Evolutionary conservation across 2,329 filamentous ascomycete genomes (phyloP).

Genomic region (Neopestalotiopsis sp.): DNA sequence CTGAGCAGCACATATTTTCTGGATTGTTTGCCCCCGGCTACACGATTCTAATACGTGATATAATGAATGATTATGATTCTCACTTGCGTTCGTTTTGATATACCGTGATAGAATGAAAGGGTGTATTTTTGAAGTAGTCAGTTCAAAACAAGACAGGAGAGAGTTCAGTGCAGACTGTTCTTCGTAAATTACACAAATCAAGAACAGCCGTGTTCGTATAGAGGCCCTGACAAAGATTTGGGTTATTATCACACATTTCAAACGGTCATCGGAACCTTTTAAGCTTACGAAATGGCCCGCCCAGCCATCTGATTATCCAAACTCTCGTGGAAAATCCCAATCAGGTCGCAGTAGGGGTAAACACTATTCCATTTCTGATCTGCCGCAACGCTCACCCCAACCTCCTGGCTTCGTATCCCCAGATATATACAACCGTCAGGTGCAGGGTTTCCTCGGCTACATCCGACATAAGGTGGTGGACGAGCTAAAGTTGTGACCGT

Average conservation of each 20-base stretch:
- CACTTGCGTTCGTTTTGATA: too few species aligned
- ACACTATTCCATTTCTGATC: neutral
- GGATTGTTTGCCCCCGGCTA: neutral
- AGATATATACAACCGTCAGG: neutral
- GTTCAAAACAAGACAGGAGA: neutral
- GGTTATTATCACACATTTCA: neutral
- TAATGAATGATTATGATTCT: too few species aligned
- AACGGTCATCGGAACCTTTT: constrained; percentile 4
- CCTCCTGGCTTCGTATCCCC: neutral
- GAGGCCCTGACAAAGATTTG: neutral
- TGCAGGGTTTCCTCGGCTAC: neutral
- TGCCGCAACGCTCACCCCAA: neutral
- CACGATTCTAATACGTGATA: too few species aligned
- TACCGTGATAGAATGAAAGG: too few species aligned
- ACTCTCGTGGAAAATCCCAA: neutral
- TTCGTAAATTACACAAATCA: neutral
- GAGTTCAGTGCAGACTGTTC: neutral
- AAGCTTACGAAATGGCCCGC: neutral
- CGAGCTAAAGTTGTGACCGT: neutral
- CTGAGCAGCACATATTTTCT: too few species aligned
- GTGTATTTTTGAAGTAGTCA: neutral
- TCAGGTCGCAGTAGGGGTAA: neutral
- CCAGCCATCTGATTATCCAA: neutral
- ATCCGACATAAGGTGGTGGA: neutral
- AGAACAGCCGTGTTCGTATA: neutral